Percentiles rank a stretch among this genome's conserved stretches.
Evolutionary conservation across 495 filamentous ascomycete genomes (phyloP).

Genomic region (Talaromyces proteolyticus): DNA sequence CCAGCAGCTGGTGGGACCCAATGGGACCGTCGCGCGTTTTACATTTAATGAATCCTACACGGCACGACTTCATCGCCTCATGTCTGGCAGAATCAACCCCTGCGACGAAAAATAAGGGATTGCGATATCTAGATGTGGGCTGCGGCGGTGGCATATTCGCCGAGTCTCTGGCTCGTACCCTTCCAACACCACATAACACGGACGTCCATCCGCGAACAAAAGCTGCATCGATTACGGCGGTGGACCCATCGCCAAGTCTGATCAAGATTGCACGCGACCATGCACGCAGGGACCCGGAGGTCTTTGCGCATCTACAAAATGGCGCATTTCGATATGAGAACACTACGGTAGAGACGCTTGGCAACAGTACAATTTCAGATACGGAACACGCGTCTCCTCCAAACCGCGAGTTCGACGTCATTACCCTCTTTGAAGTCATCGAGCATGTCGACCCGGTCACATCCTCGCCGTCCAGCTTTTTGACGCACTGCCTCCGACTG

Average conservation of each 20-base stretch:
- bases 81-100: constrained; percentile 50
- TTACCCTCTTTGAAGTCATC: constrained; percentile 88
- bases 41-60: constrained; percentile 96
- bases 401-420: constrained; percentile 52
- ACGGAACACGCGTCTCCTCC: background rate
- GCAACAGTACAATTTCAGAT: background rate
- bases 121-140: constrained; percentile 85
- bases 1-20: constrained; percentile 95
- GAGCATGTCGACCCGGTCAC: constrained; percentile 65
- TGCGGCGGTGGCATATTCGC: constrained; percentile 97
- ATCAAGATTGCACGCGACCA: constrained; percentile 74
- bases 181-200: constrained; percentile 35
- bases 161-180: constrained; percentile 76
- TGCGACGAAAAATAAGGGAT: constrained; percentile 8
- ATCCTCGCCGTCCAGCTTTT: constrained; percentile 60
- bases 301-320: constrained; percentile 34
- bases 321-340: constrained; percentile 66
- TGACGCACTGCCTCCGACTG: constrained; percentile 59
- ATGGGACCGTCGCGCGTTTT: constrained; percentile 87
- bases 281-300: constrained; percentile 58
- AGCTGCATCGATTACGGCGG: constrained; percentile 66
- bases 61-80: constrained; percentile 79
- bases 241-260: constrained; percentile 79
- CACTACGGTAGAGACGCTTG: constrained; percentile 61
- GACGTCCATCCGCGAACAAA: constrained; percentile 47